A percentile compares a stretch with the other conserved stretches of the same genome.
phyloP scores from a whole-genome alignment of 108 stramenopile species.

The Stephanodiscus minutulus region DNA sequence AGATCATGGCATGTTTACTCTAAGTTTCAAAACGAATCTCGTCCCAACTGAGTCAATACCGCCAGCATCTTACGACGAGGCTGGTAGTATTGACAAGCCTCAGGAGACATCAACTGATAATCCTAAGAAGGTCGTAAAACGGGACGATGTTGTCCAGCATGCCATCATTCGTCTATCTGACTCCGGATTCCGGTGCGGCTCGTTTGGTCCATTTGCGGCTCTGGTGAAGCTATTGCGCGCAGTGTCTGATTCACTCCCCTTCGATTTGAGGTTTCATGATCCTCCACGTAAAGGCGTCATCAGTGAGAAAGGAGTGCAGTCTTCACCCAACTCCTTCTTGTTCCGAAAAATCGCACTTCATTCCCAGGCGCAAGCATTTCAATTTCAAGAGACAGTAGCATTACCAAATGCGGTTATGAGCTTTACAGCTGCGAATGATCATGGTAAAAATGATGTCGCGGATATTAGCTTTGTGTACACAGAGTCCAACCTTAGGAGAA shows the following conservation, averaged over 20 bases:
- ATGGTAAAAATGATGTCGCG: background rate
- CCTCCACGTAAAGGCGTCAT: slow-evolving; percentile 82
- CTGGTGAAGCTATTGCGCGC: slow-evolving; percentile 80
- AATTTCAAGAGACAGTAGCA: slow-evolving; percentile 13
- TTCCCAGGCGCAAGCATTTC: slow-evolving; percentile 49
- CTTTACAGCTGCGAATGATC: background rate
- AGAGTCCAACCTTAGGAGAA: slow-evolving; percentile 19
- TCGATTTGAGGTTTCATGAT: slow-evolving; percentile 74
- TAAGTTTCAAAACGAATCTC: slow-evolving; percentile 88
- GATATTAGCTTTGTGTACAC: background rate
- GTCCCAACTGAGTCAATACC: slow-evolving; percentile 49
- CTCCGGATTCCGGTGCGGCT: slow-evolving; percentile 88
- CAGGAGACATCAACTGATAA: slow-evolving; percentile 20
- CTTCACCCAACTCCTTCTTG: slow-evolving; percentile 78
- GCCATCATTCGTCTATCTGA: slow-evolving; percentile 86
- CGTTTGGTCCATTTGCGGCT: slow-evolving; percentile 84
- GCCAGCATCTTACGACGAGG: slow-evolving; percentile 33
- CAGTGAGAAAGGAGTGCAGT: slow-evolving; percentile 68
- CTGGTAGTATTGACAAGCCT: slow-evolving; percentile 13
- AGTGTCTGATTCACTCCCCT: slow-evolving; percentile 83
- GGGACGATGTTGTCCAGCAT: slow-evolving; percentile 86
- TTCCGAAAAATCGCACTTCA: slow-evolving; percentile 72
- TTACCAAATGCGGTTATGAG: background rate
- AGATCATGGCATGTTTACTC: slow-evolving; percentile 86
- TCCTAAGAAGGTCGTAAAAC: slow-evolving; percentile 50